Conservation (phyloP, 2,329 filamentous ascomycete genomes). For the Byssothecium circinans region DNA sequence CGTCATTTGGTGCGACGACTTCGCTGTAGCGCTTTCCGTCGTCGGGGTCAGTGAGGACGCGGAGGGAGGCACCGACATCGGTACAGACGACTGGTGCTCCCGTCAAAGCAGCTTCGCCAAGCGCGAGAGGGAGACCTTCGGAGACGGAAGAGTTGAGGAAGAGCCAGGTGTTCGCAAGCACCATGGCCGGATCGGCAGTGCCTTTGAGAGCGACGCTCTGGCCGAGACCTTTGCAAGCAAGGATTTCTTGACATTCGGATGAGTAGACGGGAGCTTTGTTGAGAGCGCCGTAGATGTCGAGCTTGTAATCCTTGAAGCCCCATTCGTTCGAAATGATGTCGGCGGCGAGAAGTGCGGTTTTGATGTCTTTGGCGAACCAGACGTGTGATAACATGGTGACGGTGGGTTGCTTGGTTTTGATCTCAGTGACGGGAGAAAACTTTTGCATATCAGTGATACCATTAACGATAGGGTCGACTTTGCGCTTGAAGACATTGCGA, state of each 20-base stretch:
- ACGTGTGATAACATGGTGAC: constrained; percentile 68
- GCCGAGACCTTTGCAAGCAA: constrained; percentile 57
- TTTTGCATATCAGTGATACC: constrained; percentile 66
- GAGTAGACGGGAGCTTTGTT: constrained; percentile 65
- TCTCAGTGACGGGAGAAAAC: constrained; percentile 62
- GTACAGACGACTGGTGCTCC: constrained; percentile 60
- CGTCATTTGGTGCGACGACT: constrained; percentile 66
- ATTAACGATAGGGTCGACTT: constrained; percentile 67
- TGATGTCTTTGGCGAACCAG: constrained; percentile 64
- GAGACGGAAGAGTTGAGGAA: constrained; percentile 60
- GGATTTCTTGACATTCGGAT: constrained; percentile 60
- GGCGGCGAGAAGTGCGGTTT: constrained; percentile 64
- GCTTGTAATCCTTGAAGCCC: constrained; percentile 65
- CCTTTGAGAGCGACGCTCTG: constrained; percentile 56
- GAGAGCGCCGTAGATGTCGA: constrained; percentile 65
- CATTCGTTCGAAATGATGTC: constrained; percentile 68
- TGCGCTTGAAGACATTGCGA: constrained; percentile 59
- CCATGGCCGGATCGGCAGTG: constrained; percentile 56
- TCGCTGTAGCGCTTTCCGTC: constrained; percentile 57
- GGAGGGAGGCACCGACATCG: constrained; percentile 58
- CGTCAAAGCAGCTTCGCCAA: constrained; percentile 60
- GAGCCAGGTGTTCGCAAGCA: constrained; percentile 47
- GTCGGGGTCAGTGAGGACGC: constrained; percentile 58
- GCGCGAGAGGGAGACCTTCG: constrained; percentile 58
- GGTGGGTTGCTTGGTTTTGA: constrained; percentile 61